A percentile compares a stretch with the other conserved stretches of the same genome.
Conservation (phyloP, 306 rosid species). For the Vigna mungo region DNA sequence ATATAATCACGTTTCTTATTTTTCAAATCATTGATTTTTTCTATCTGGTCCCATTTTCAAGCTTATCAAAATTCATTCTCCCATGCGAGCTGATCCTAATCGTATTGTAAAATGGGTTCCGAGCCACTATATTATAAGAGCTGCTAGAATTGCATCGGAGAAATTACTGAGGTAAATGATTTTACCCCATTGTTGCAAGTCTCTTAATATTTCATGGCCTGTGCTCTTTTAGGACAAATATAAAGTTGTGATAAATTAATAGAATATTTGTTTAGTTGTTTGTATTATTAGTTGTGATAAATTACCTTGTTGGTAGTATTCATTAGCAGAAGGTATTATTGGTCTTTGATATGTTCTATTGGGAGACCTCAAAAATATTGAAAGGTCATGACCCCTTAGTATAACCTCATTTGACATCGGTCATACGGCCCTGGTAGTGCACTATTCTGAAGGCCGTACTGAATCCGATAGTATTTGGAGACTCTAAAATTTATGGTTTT, state of each 20-base stretch:
- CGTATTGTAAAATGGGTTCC: slow-evolving; percentile 88
- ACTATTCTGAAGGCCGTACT: background rate
- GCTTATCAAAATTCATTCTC: slow-evolving; percentile 97
- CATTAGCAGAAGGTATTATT: slow-evolving; percentile 2
- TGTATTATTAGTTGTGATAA: slow-evolving; percentile 12
- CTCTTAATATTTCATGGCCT: slow-evolving; percentile 26
- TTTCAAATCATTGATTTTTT: slow-evolving; percentile 30
- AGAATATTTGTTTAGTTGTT: slow-evolving; percentile 22
- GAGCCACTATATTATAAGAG: slow-evolving; percentile 57
- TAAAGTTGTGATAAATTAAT: slow-evolving; percentile 21
- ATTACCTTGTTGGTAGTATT: slow-evolving; percentile 19
- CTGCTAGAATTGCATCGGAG: slow-evolving; percentile 87
- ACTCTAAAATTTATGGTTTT: slow-evolving; percentile 43
- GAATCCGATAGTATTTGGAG: slow-evolving; percentile 28
- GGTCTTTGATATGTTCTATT: slow-evolving; percentile 29
- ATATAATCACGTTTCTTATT: slow-evolving; percentile 5
- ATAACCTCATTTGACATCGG: slow-evolving; percentile 26
- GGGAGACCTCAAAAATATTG: slow-evolving; percentile 11
- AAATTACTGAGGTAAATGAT: slow-evolving; percentile 70
- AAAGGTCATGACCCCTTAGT: slow-evolving; percentile 3
- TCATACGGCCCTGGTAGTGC: slow-evolving; percentile 2
- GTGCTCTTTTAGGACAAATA: slow-evolving; percentile 22
- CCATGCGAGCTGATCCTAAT: slow-evolving; percentile 90
- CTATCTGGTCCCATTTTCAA: slow-evolving; percentile 50
- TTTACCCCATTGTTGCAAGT: background rate